These are phyloP conservation scores for Ascobolus immersus DNA, from an alignment of 495 filamentous ascomycete species.

Conservation along the genomic window DNA sequence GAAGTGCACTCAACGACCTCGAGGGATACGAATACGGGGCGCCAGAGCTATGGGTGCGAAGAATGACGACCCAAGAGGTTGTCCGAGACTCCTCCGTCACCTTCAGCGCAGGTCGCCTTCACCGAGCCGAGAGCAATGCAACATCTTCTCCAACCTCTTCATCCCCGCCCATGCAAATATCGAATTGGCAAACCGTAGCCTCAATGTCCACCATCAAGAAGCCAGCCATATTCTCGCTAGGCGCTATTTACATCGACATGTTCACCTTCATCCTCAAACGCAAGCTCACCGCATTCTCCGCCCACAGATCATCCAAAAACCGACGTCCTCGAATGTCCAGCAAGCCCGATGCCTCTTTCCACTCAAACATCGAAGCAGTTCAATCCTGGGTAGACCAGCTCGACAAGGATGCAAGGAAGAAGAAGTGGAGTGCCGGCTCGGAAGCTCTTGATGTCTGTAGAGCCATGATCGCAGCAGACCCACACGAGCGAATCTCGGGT, in stretches of 20 bases:
- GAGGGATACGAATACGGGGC: constrained; percentile 75
- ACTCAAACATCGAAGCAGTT: constrained; percentile 53
- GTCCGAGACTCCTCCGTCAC: no score
- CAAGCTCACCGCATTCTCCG: constrained; percentile 39
- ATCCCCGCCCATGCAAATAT: constrained; percentile 11
- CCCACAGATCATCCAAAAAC: constrained; percentile 48
- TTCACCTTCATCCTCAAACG: constrained; percentile 49
- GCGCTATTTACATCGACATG: constrained; percentile 42
- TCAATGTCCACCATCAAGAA: constrained; percentile 23
- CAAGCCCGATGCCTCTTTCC: constrained; percentile 49
- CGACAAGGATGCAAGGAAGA: constrained; percentile 39
- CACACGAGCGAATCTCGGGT: no score
- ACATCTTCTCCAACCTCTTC: constrained; percentile 12
- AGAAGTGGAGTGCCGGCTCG: no score
- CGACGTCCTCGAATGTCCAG: constrained; percentile 18
- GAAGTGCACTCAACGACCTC: constrained; percentile 33
- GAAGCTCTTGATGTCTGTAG: no score
- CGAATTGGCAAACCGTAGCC: constrained; percentile 4
- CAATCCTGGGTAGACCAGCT: constrained; percentile 50
- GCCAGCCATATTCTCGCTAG: constrained; percentile 55
- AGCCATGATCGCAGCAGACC: no score
- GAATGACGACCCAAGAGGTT: constrained; percentile 6
- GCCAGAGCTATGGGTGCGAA: constrained; percentile 43
- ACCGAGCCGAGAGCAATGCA: background rate
- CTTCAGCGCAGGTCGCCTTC: no score